A percentile compares a stretch with the other conserved stretches of the same genome.
Evolutionary conservation across 257 asterid genomes (phyloP).

Genomic region (Avicennia marina): DNA sequence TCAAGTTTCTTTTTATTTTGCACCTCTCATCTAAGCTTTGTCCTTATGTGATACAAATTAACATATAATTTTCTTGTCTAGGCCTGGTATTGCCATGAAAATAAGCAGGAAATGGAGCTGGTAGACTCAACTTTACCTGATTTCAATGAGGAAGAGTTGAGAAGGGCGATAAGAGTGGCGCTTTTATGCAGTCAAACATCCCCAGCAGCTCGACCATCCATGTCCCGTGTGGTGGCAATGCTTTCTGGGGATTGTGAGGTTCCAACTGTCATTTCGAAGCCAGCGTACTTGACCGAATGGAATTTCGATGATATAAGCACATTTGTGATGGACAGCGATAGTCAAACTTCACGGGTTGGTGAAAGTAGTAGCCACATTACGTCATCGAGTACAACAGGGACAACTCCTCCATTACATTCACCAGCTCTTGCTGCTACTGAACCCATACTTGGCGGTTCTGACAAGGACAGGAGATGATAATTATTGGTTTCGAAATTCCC

Average conservation of each 20-base stretch:
- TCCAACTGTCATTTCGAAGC: slow-evolving; percentile 31
- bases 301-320: slow-evolving; percentile 28
- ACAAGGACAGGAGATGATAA: slow-evolving; percentile 20
- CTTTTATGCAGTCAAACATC: slow-evolving; percentile 54
- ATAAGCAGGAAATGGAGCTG: slow-evolving; percentile 25
- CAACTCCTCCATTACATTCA: slow-evolving; percentile 14
- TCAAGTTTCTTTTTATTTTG: too few species aligned
- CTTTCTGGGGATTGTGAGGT: slow-evolving; percentile 50
- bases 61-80: background rate
- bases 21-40: background rate
- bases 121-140: slow-evolving; percentile 28
- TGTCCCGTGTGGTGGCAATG: slow-evolving; percentile 65
- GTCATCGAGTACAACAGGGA: slow-evolving; percentile 11
- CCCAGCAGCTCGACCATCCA: slow-evolving; percentile 44
- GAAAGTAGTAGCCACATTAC: background rate
- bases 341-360: slow-evolving; percentile 9
- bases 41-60: background rate
- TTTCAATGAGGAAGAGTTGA: slow-evolving; percentile 33
- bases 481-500: too few species aligned
- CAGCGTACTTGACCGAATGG: slow-evolving; percentile 53
- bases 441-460: slow-evolving; percentile 25
- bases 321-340: slow-evolving; percentile 1
- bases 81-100: slow-evolving; percentile 42
- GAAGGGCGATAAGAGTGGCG: slow-evolving; percentile 38
- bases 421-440: slow-evolving; percentile 14